phyloP scores from a whole-genome alignment of 306 rosid species.

The Sesbania bispinosa region DNA sequence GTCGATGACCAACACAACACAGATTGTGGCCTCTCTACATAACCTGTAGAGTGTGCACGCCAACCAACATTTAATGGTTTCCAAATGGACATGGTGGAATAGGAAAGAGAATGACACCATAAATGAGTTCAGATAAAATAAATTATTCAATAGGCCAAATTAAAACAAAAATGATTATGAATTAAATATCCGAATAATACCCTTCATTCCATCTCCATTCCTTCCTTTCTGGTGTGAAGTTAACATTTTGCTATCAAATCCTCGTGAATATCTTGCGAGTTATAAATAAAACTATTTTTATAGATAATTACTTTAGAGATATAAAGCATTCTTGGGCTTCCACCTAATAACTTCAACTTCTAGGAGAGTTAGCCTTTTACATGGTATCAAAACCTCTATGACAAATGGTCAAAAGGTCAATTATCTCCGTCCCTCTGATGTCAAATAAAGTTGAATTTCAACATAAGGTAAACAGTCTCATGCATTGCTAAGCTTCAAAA shows the following conservation, averaged over 20 bases:
- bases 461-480: no score
- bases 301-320: no score
- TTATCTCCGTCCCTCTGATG: no score
- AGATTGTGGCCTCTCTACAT: neutral
- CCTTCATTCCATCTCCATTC: no score
- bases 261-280: neutral
- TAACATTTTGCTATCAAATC: neutral
- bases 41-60: neutral
- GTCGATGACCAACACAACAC: neutral
- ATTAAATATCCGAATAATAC: neutral
- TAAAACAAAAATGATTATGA: neutral
- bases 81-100: neutral
- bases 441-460: no score
- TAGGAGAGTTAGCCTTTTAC: no score
- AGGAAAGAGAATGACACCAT: conserved; percentile 8
- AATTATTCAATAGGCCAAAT: neutral
- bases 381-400: no score
- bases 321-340: no score
- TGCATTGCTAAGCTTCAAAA: no score
- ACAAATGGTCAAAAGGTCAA: no score
- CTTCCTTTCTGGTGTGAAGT: neutral
- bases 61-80: neutral
- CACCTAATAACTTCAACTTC: no score
- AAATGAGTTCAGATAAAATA: neutral
- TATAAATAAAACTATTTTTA: no score